Evolutionary conservation across 371 early-diverging fungal species (phyloP).

Genomic region (Antonospora locustae): DNA sequence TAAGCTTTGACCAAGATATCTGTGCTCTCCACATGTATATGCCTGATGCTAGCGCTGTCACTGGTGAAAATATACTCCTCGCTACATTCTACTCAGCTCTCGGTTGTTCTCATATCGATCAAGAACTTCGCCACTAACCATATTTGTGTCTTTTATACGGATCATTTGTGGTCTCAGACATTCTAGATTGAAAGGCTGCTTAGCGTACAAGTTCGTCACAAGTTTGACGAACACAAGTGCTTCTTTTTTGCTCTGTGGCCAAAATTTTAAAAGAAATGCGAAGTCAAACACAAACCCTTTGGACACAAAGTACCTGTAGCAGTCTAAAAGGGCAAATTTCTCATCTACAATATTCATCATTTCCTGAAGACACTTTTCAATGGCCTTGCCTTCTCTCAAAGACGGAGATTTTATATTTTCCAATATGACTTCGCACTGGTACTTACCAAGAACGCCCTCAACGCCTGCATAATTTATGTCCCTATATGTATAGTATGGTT

Average conservation of each 20-base stretch:
- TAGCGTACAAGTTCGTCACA: slow-evolving; percentile 42
- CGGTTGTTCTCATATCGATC: slow-evolving; percentile 21
- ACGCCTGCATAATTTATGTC: slow-evolving; percentile 41
- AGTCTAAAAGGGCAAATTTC: slow-evolving; percentile 42
- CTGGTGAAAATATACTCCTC: too few species aligned
- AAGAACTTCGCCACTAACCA: slow-evolving; percentile 1
- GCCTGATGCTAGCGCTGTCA: too few species aligned
- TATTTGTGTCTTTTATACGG: slow-evolving; percentile 16
- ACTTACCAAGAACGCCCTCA: slow-evolving; percentile 14
- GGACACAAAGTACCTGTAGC: slow-evolving; percentile 43
- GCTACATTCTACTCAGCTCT: slow-evolving; percentile 1
- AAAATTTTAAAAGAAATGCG: slow-evolving; percentile 28
- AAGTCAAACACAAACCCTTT: slow-evolving; percentile 41
- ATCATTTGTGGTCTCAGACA: slow-evolving; percentile 14
- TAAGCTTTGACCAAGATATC: too few species aligned
- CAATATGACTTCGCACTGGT: slow-evolving; percentile 2
- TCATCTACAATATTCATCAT: slow-evolving; percentile 9
- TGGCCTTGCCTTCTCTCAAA: neutral
- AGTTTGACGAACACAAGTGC: slow-evolving; percentile 39
- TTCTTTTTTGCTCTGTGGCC: slow-evolving; percentile 32
- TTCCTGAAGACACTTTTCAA: slow-evolving; percentile 23
- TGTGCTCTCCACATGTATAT: too few species aligned
- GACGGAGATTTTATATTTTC: slow-evolving; percentile 5
- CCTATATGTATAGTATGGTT: slow-evolving; percentile 30
- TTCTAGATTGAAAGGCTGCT: slow-evolving; percentile 42